Percentiles rank a stretch among this genome's conserved stretches.
phyloP scores from a whole-genome alignment of 1,284 basidiomycete species.

The Heliocybe sulcata region DNA sequence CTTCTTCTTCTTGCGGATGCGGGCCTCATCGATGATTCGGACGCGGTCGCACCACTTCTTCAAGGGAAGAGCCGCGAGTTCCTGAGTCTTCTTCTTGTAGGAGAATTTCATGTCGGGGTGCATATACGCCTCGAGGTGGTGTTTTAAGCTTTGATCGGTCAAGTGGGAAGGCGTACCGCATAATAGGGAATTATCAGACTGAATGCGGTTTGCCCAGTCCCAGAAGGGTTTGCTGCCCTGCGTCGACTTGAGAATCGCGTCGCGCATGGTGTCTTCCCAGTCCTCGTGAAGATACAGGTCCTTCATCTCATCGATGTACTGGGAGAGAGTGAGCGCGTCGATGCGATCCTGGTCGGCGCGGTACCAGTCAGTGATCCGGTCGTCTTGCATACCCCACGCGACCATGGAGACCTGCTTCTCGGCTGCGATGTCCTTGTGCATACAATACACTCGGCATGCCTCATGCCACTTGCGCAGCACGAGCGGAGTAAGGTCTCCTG shows the following conservation, averaged over 20 bases:
- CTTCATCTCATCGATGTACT: neutral
- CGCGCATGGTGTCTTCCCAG: neutral
- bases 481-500: neutral
- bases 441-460: neutral
- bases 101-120: neutral
- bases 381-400: neutral
- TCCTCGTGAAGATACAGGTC: neutral
- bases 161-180: neutral
- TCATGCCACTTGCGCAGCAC: neutral
- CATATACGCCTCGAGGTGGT: neutral
- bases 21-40: neutral
- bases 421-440: neutral
- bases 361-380: neutral
- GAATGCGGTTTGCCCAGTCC: neutral
- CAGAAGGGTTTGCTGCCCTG: neutral
- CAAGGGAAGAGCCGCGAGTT: neutral
- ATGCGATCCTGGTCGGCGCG: neutral
- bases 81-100: neutral
- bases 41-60: neutral
- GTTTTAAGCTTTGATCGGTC: neutral
- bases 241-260: neutral
- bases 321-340: neutral
- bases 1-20: neutral
- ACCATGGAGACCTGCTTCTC: neutral
- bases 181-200: neutral